Base-by-base conservation (phyloP, 768 basidiomycete species). In the Dacryopinax spathularia region DNA sequence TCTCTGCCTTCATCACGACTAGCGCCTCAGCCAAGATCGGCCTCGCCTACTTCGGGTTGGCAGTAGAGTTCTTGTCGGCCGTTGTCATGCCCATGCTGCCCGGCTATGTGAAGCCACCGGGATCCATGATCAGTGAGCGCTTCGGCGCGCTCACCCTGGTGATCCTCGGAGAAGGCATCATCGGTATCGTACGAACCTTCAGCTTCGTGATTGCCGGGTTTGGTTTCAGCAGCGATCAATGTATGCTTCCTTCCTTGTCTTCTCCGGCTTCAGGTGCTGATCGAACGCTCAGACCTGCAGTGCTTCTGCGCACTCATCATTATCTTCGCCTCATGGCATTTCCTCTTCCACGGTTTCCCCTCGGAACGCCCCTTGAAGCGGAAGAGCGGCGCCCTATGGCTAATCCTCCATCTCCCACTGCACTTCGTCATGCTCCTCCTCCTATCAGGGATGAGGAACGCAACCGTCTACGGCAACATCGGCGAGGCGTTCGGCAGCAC, bases 201-300 rank as follows among this genome's bases (percentile, higher is more conserved):
- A 56, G 48, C 48, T 56, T 56, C 18, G 48, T 56, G 48, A 56
- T 56, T 31, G 25, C 48, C 13, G 48, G 48, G 25, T 56, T 56
- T 29, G 48, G 48, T 9, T 56, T 56, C 48, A 56, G 48, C 48
- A 56, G 20, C 25, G 48, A 56, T 56, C 48, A 56, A 56, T 56
- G 48, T 56, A 31, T 3, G 48, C 25, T 15, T 6, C 12, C 12
- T 9, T 7, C 7, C 31, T 15, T 15, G 3, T 56, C 18, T 27
- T 20, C 15, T 20, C 3, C 39, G 9, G 48, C 12, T 4, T 20
- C 3, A 15, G 10, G 29, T 20, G 48, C 48, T 56, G 25, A 56
- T 29, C n/a, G 5, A 31, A 3, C 12, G 15, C 31, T 10, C 48
- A 56, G 48, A 56, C 31, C 13, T 29, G 48, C 48, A 56, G 48